Evolutionary conservation across 2,329 filamentous ascomycete species (phyloP), one percentile per base, ranked within the genome.

Genomic region (Claviceps arundinis): DNA sequence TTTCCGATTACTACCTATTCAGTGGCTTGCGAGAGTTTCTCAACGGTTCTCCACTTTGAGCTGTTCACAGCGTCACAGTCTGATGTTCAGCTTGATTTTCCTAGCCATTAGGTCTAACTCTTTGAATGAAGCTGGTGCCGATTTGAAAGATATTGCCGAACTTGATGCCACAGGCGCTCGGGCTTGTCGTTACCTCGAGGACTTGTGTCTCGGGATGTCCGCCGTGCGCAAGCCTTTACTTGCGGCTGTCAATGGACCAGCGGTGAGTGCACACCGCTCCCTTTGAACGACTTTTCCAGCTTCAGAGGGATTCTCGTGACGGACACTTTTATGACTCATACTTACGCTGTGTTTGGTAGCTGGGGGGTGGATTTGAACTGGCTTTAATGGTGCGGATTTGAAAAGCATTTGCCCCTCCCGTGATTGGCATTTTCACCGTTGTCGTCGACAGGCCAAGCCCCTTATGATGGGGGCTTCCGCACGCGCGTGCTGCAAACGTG

Each of bases 361-460:
- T 76, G 34, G 73, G 73, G 34, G 73, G 74, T 14, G 74, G 74
- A 5, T 76, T 74, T 50, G 74, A 76, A 53, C 60, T 77, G 43
- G 73, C 72, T 4, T 63, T 76, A 34, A 69, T 70, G 58, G 70
- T 73, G 60, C 61, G 58, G 61, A 41, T 26, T 45, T 7, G 13
- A 22, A 24, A n/a, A 22, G 22, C 17, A 37, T 26, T 42, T 43
- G 14, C 34, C 26, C 47, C 16, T 47, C 41, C 19, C 24, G 6
- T 43, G 37, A 19, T 40, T 45, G 30, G 30, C n/a, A 9, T 17
- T 19, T 11, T n/a, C 43, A 26, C 26, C 47, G 22, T 37, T 22
- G 34, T 22, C 45, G 30, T 14, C 34, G 2, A 40, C 19, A 37
- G 4, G n/a, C 26, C 26, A 24, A n/a, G 46, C 14, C n/a, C 37